These are phyloP conservation scores for Sugiyamaella boreocaroliniensis DNA, from an alignment of 805 yeast genomes.

Conservation along the genomic window DNA sequence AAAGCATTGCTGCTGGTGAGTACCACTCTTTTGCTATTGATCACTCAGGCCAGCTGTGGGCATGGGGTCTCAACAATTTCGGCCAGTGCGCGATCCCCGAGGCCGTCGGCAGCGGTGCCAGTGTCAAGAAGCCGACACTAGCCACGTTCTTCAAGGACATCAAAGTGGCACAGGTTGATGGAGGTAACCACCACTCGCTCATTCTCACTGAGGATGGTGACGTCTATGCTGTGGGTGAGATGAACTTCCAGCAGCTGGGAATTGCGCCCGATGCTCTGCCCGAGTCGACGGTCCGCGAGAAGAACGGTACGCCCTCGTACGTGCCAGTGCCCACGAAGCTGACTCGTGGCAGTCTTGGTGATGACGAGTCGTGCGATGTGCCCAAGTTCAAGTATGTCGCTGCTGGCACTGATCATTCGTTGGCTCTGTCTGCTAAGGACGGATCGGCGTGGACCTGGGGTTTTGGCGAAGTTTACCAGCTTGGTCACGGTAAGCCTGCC, in stretches of 20 bases:
- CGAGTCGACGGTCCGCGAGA: slow-evolving; percentile 65
- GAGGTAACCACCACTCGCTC: slow-evolving; percentile 92
- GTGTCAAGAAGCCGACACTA: slow-evolving; percentile 68
- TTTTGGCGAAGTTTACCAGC: slow-evolving; percentile 92
- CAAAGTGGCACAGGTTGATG: slow-evolving; percentile 53
- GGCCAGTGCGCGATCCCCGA: slow-evolving; percentile 90
- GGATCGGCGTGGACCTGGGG: slow-evolving; percentile 96
- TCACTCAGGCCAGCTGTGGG: slow-evolving; percentile 56
- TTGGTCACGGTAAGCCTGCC: slow-evolving; percentile 78
- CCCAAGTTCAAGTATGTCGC: slow-evolving; percentile 58
- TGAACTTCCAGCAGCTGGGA: slow-evolving; percentile 91
- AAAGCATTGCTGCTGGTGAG: slow-evolving; percentile 84
- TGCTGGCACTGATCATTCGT: slow-evolving; percentile 86
- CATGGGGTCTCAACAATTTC: slow-evolving; percentile 96
- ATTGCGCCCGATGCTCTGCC: slow-evolving; percentile 63
- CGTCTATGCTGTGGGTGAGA: slow-evolving; percentile 80
- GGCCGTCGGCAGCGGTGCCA: slow-evolving; percentile 59
- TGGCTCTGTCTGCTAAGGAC: slow-evolving; percentile 67
- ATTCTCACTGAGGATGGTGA: slow-evolving; percentile 69
- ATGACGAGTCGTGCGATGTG: slow-evolving; percentile 29
- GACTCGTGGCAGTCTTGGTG: slow-evolving; percentile 29
- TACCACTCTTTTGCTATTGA: slow-evolving; percentile 93
- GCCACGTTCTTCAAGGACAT: slow-evolving; percentile 59
- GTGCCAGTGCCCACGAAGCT: slow-evolving; percentile 79
- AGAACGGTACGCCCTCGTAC: slow-evolving; percentile 67